Conservation (phyloP, 2,329 filamentous ascomycete species). For the Cladophialophora exuberans region DNA sequence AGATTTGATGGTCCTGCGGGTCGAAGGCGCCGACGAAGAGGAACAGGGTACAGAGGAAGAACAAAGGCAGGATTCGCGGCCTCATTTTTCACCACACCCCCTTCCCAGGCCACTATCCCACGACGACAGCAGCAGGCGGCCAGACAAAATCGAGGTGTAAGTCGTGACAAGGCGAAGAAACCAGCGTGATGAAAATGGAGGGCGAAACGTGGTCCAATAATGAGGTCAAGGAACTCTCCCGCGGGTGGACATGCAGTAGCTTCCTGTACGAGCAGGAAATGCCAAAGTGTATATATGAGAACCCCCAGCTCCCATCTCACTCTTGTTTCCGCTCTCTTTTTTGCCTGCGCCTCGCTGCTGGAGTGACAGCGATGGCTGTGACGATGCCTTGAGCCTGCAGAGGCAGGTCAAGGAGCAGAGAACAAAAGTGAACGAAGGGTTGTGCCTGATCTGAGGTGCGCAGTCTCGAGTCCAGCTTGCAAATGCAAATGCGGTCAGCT, state of each 20-base stretch:
- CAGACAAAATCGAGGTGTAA: neutral
- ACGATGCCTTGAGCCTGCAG: slow-evolving; percentile 30
- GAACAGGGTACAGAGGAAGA: slow-evolving; percentile 70
- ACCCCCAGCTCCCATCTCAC: slow-evolving; percentile 10
- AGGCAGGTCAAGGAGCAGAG: slow-evolving; percentile 24
- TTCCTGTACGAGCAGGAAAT: slow-evolving; percentile 9
- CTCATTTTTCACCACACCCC: slow-evolving; percentile 63
- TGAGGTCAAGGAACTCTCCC: slow-evolving; percentile 10
- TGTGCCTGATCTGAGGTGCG: slow-evolving; percentile 1
- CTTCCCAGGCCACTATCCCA: neutral
- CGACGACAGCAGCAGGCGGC: slow-evolving; percentile 1
- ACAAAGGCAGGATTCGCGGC: slow-evolving; percentile 62
- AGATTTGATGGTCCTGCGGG: slow-evolving; percentile 97
- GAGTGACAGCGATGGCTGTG: slow-evolving; percentile 24
- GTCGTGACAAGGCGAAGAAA: slow-evolving; percentile 13
- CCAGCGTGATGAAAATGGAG: slow-evolving; percentile 17
- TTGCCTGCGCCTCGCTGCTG: slow-evolving; percentile 3
- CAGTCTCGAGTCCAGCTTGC: no score
- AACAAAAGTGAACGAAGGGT: neutral
- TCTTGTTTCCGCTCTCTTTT: slow-evolving; percentile 15
- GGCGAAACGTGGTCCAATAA: slow-evolving; percentile 31
- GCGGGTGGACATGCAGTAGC: slow-evolving; percentile 26
- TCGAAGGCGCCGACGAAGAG: slow-evolving; percentile 64
- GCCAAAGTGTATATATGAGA: slow-evolving; percentile 25
- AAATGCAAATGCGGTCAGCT: no score